Evolutionary conservation across 768 basidiomycete genomes (phyloP).

Genomic region (Trametes maxima): DNA sequence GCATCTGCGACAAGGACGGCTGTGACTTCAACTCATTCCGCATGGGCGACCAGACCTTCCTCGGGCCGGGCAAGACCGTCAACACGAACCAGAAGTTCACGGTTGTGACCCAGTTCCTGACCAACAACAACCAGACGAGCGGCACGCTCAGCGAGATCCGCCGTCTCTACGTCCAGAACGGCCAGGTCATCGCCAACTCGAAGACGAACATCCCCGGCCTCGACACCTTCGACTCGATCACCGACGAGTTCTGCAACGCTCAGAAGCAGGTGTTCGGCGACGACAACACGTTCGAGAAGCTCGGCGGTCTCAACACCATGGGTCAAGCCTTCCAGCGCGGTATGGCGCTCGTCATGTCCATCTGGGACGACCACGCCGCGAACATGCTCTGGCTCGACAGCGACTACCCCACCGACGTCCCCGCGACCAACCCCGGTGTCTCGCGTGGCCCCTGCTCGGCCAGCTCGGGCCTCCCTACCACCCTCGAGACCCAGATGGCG

Average conservation of each 20-base stretch:
- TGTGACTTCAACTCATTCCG: slow-evolving; percentile 68
- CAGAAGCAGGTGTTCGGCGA: slow-evolving; percentile 50
- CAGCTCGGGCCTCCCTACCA: slow-evolving; percentile 45
- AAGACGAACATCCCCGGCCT: slow-evolving; percentile 35
- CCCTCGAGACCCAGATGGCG: slow-evolving; percentile 42
- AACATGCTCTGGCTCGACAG: slow-evolving; percentile 29
- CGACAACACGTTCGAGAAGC: slow-evolving; percentile 41
- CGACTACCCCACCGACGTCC: slow-evolving; percentile 26
- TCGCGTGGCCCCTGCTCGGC: slow-evolving; percentile 53
- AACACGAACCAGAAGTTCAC: slow-evolving; percentile 43
- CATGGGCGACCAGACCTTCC: slow-evolving; percentile 50
- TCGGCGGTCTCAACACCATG: slow-evolving; percentile 43
- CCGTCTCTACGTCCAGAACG: slow-evolving; percentile 57
- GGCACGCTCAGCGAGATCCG: slow-evolving; percentile 56
- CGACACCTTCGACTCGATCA: slow-evolving; percentile 45
- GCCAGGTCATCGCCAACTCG: slow-evolving; percentile 52
- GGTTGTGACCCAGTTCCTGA: slow-evolving; percentile 61
- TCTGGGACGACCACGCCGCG: slow-evolving; percentile 58
- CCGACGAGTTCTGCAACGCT: slow-evolving; percentile 47
- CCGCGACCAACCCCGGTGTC: slow-evolving; percentile 42
- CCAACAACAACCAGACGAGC: slow-evolving; percentile 43
- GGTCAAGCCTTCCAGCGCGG: slow-evolving; percentile 40
- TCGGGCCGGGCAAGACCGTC: slow-evolving; percentile 39
- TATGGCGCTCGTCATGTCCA: slow-evolving; percentile 49
- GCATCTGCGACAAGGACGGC: slow-evolving; percentile 55